These are phyloP conservation scores for Entamoeba histolytica DNA, from an alignment of 208 protist genomes.

Conservation along the genomic window DNA sequence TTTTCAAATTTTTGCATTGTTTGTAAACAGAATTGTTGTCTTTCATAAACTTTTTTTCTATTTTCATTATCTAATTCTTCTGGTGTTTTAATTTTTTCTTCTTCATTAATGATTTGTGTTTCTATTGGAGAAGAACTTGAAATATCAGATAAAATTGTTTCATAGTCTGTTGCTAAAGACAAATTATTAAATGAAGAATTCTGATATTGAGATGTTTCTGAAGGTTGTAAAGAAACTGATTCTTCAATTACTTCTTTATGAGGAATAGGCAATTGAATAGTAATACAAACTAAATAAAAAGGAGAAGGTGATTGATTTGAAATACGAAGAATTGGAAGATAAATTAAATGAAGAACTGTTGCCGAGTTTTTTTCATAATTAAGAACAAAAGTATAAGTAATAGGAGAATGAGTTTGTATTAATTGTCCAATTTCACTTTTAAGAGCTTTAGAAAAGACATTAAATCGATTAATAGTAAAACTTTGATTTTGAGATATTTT, in stretches of 20 bases:
- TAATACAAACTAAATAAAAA: background rate
- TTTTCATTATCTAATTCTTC: background rate
- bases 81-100: background rate
- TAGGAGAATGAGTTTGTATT: background rate
- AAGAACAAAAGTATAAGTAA: background rate
- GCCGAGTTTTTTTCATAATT: background rate
- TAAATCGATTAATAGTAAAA: background rate
- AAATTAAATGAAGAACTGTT: background rate
- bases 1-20: background rate
- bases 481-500: background rate
- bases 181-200: background rate
- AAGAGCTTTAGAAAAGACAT: background rate
- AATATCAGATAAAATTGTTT: too few relatives aligned
- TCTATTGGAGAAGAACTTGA: background rate
- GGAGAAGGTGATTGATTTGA: background rate
- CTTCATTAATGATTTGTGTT: background rate
- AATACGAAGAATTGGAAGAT: background rate
- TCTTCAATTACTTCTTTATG: background rate
- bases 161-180: too few relatives aligned
- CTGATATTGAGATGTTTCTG: background rate
- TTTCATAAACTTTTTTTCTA: background rate
- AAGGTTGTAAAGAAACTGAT: background rate
- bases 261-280: background rate
- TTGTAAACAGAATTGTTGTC: background rate
- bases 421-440: background rate